Evolutionary conservation across 164 flowering plant genomes (phyloP), one percentile per base, ranked within the genome.

Genomic region (Amborella trichopoda): DNA sequence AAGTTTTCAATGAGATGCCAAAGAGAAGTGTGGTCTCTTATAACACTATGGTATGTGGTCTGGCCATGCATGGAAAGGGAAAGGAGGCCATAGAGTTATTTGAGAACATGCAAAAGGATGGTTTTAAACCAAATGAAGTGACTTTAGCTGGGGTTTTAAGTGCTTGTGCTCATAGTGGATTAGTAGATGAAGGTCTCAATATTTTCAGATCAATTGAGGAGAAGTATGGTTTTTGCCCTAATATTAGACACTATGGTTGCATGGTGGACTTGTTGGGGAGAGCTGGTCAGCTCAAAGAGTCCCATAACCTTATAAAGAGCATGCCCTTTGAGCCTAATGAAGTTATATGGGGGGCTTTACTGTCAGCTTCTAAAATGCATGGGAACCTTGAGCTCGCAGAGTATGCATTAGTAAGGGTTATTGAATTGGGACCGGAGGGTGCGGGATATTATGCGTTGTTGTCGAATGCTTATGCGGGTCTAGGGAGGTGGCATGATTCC

Each of bases 191-290:
- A 38, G 78, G 73, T 0, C 38, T 12, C 14, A 40, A 9, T n/a
- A 54, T 56, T 37, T 73, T 73, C 43, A 41, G 46, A 32, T 49
- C 44, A 52, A 70, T 74, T 73, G 46, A 39, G 0, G 20, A 17
- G 2, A 39, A 27, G 1, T 71, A 38, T 30, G 54, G 60, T 36
- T 44, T 74, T 11, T 36, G 27, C 16, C 75, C 78, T 3, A 40
- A 60, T 0, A 44, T 71, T 3, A 62, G 65, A 47, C 78, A 73
- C 30, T 70, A 55, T 19, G 74, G 74, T 25, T 73, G 75, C 59
- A 64, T 67, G 70, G 78, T 73, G 16, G 78, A 68, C 46, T 61
- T 71, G 28, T 67, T 74, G 12, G 60, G 65, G 11, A 61, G 76
- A 11, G 69, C 76, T 2, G 72, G 79, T 41, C 49, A 21, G 28